Evolutionary conservation across 2,329 filamentous ascomycete species (phyloP).

Genomic region (Neofusicoccum umdonicola): DNA sequence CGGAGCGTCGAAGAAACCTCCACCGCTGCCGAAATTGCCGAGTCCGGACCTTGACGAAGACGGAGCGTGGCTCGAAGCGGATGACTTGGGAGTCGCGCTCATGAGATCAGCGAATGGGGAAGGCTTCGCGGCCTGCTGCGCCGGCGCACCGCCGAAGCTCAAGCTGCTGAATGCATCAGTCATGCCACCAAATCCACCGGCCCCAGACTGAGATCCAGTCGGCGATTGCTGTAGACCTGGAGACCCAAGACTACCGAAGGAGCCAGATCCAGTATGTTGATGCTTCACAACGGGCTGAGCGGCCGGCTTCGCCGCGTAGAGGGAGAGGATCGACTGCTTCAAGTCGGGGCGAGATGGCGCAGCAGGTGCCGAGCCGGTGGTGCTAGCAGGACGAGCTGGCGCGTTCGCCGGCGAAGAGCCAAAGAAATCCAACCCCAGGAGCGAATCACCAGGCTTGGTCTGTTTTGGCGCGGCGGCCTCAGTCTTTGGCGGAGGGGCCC

Average conservation of each 20-base stretch:
- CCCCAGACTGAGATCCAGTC: constrained; percentile 36
- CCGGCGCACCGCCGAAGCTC: constrained; percentile 54
- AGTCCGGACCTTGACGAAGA: constrained; percentile 41
- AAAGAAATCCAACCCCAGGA: constrained; percentile 91
- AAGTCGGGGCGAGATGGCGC: constrained; percentile 82
- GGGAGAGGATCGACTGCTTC: constrained; percentile 94
- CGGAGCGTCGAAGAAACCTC: constrained; percentile 76
- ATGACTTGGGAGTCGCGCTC: constrained; percentile 48
- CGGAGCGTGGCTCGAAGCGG: constrained; percentile 37
- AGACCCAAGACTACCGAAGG: constrained; percentile 48
- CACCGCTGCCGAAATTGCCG: constrained; percentile 62
- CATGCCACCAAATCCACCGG: constrained; percentile 54
- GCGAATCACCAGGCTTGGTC: constrained; percentile 76
- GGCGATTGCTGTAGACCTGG: constrained; percentile 38
- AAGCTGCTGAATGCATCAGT: constrained; percentile 78
- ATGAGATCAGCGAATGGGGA: constrained; percentile 64
- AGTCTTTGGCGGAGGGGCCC: constrained; percentile 62
- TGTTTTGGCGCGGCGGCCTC: constrained; percentile 58
- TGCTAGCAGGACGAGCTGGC: constrained; percentile 75
- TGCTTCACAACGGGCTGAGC: constrained; percentile 60
- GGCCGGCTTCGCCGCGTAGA: constrained; percentile 83
- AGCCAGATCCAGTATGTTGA: constrained; percentile 54
- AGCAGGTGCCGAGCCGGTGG: constrained; percentile 54
- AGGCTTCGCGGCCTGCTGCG: constrained; percentile 53
- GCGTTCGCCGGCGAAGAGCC: constrained; percentile 61